These are phyloP conservation scores for Calendula officinalis DNA, from an alignment of 129 eudicot genomes.

Conservation along the genomic window DNA sequence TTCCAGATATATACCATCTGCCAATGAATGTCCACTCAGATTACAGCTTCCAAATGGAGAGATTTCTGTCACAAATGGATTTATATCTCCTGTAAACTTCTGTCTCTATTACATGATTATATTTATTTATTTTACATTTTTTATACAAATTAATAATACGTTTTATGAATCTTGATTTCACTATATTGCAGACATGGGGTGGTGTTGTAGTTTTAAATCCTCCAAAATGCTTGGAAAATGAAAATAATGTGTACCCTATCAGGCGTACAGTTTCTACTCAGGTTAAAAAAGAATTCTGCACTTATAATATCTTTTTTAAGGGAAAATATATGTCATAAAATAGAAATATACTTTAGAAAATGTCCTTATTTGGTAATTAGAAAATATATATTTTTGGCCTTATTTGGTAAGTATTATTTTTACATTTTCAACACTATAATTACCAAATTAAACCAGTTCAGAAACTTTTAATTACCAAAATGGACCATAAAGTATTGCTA, in stretches of 20 bases:
- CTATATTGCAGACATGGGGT: slow-evolving; percentile 90
- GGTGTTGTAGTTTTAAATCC: slow-evolving; percentile 93
- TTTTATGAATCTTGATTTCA: slow-evolving; percentile 16
- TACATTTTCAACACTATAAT: no score
- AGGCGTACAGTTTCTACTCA: slow-evolving; percentile 52
- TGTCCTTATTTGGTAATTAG: background rate
- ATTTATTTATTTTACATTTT: background rate
- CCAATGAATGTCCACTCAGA: slow-evolving; percentile 83
- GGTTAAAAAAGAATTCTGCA: slow-evolving; percentile 45
- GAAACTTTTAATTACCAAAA: background rate
- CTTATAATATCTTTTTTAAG: background rate
- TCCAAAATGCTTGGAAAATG: slow-evolving; percentile 51
- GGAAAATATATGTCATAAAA: no score
- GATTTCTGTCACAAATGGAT: slow-evolving; percentile 74
- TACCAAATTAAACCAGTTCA: no score
- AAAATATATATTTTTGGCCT: background rate
- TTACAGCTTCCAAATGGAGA: slow-evolving; percentile 91
- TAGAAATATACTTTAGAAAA: no score
- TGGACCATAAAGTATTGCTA: no score
- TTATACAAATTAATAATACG: background rate
- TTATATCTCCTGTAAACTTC: slow-evolving; percentile 82
- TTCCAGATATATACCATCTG: slow-evolving; percentile 88
- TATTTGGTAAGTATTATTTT: no score
- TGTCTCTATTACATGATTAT: slow-evolving; percentile 14
- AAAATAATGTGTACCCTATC: slow-evolving; percentile 31